Base-by-base conservation (phyloP, 441 rosid genomes). In the Adansonia rubrostipa region DNA sequence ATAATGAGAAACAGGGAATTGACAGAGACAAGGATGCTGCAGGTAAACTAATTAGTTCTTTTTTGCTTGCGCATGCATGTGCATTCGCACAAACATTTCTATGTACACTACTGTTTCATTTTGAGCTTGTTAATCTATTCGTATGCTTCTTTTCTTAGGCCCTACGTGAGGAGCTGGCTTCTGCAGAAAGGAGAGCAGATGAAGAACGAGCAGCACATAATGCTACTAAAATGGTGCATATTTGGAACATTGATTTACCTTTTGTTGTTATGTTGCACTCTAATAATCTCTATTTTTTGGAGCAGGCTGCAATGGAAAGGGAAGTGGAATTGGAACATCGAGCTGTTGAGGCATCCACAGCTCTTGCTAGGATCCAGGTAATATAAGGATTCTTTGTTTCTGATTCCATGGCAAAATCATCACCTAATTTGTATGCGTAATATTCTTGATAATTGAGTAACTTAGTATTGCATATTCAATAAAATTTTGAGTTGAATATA, bases 1-100 rank as follows among this genome's bases (percentile, higher is more conserved):
- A 87, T 95, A 48, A 89, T 97, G 97, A 92, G 99, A 87, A 97
- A 92, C 80, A 92, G 99, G 84, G 99, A 97, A 83, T 78, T 97
- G 71, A 89, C 98, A 40, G 99, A 97, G 91, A 97, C 99, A 22
- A 92, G 98, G 87, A 97, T 97, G 99, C 92, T 97, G 97, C 99
- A 97, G 97, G 99, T 97, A 86, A 67, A 78, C 51, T 71, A 20
- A 63, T 42, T 68, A 75, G 76, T 76, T 54, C 72, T 77, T 33
- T 54, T 61, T 69, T 66, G 74, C 47, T 5, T 13, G 17, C 50
- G 17, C 24, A 19, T 13, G 42, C 42, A 53, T n/a, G 28, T 36
- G 50, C 10, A 54, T 33, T 51, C 14, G 54, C 28, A 33, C 75
- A 53, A 33, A 24, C 11, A 24, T 8, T 28, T 62, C 17, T 14